Base-by-base conservation (phyloP, 75 land plant genomes). In the Pseudotsuga menziesii region DNA sequence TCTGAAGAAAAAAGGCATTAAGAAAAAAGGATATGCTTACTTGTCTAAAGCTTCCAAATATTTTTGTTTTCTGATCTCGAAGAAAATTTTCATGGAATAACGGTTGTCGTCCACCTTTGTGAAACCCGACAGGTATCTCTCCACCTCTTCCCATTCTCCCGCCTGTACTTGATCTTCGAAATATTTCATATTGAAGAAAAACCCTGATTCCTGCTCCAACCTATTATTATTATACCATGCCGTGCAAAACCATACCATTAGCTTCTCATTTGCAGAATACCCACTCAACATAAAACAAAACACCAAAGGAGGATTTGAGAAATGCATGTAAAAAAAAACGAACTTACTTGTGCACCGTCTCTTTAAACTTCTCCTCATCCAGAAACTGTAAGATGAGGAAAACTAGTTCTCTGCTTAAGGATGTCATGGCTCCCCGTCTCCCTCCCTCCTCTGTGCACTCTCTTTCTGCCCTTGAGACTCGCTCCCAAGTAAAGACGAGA, bases 91-190 rank as follows among this genome's bases (percentile, higher is more conserved):
- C 86, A 84, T 84, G 14, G 86, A 84, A 54, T 84, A 84, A 14
- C 86, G 86, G 32, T 84, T 84, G 35, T 84, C 86, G n/a, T 84
- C 86, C 61, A 81, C 86, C 54, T 84, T 84, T 23, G 86, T 84
- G 19, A 84, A 84, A 4, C 86, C 86, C 36, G 80, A 55, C 2
- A 84, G 73, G 74, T 84, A 84, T 22, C 62, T 25, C 25, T 84
- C 86, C 35, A 84, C 84, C 54, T 84, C 86, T 58, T 84, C 86
- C 86, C 86, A 84, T 55, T 84, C 83, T 22, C 86, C 86, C 2
- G 76, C 81, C 58, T 73, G 83, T n/a, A 81, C 86, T 66, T 67
- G 86, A 73, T 84, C 86, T 75, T 84, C 86, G 81, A 84, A 84
- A 23, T 84, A 75, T 25, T 84, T 84, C 84, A 84, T 81, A 52